These are phyloP conservation scores for Saturnispora hagleri DNA, from an alignment of 805 yeast genomes.

Conservation along the genomic window DNA sequence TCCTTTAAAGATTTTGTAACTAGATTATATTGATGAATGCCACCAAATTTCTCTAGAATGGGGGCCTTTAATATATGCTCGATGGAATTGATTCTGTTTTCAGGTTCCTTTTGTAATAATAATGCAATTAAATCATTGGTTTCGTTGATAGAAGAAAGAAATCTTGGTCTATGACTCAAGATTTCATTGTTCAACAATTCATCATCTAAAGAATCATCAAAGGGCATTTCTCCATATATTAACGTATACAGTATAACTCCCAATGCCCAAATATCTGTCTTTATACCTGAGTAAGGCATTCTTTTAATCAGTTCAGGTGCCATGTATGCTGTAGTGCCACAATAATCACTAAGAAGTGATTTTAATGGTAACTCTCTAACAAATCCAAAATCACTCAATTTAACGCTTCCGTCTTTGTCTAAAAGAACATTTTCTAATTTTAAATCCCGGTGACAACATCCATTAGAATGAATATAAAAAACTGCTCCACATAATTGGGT, in stretches of 20 bases:
- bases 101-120: constrained; percentile 60
- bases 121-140: constrained; percentile 43
- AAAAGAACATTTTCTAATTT: constrained; percentile 85
- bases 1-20: constrained; percentile 29
- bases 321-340: constrained; percentile 95
- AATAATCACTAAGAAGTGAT: constrained; percentile 60
- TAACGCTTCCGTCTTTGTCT: constrained; percentile 51
- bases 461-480: constrained; percentile 64
- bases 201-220: constrained; percentile 61
- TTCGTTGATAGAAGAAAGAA: constrained; percentile 20
- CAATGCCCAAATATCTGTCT: constrained; percentile 84
- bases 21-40: constrained; percentile 32
- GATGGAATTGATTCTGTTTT: constrained; percentile 45
- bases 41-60: constrained; percentile 38
- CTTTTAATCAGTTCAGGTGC: constrained; percentile 81
- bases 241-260: constrained; percentile 85
- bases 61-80: constrained; percentile 43
- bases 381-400: constrained; percentile 89
- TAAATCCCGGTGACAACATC: constrained; percentile 84
- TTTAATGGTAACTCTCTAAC: constrained; percentile 55
- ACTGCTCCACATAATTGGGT: constrained; percentile 67
- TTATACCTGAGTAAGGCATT: constrained; percentile 67
- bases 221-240: constrained; percentile 83
- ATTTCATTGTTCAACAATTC: constrained; percentile 56
- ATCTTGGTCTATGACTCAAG: constrained; percentile 55